Evolutionary conservation across 805 yeast genomes (phyloP), one percentile per base, ranked within the genome.

Genomic region (Candida mattraensis): DNA sequence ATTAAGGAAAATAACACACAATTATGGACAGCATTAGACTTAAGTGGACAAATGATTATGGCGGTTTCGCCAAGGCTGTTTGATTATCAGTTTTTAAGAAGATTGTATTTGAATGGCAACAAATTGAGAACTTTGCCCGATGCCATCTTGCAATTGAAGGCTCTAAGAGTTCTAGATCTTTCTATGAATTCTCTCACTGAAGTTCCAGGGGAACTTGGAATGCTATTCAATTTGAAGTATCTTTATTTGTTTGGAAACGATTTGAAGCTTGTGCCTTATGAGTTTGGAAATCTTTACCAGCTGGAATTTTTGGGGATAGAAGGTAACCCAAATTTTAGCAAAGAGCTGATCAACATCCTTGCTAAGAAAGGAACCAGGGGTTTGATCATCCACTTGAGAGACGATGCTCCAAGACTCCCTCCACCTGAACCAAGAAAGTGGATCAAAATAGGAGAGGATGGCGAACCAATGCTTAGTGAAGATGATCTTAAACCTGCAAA

Each of bases 11-110:
- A 71, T 54, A 78, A 83, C 23, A 82, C 80, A 41, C 97, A 89
- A 64, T 73, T 85, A 55, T 93, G 99, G 99, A 84, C 94, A 35
- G 91, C 89, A 5, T 67, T 93, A 47, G 99, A 93, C 64, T 68
- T 91, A 47, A 80, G 94, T 46, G 96, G 96, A 41, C 95, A 93
- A 61, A 86, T 91, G 21, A 69, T 93, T 34, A 67, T 77, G 44
- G 73, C 76, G 39, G 48, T 91, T 19, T 76, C 87, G n/a, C 76
- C 83, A 14, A 79, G 80, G 50, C 62, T 93, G 29, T 87, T 87
- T 69, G 76, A 79, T 29, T 93, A 88, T 61, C 74, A 75, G 42
- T 93, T 93, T 51, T 72, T 93, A 52, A 93, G 91, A 55, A 82
- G 91, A 43, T 68, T 93, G 36, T 93, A 85, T 59, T 66, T 93